Conservation (phyloP, 176 grass and related monocot genomes). For the Musa itinerans region DNA sequence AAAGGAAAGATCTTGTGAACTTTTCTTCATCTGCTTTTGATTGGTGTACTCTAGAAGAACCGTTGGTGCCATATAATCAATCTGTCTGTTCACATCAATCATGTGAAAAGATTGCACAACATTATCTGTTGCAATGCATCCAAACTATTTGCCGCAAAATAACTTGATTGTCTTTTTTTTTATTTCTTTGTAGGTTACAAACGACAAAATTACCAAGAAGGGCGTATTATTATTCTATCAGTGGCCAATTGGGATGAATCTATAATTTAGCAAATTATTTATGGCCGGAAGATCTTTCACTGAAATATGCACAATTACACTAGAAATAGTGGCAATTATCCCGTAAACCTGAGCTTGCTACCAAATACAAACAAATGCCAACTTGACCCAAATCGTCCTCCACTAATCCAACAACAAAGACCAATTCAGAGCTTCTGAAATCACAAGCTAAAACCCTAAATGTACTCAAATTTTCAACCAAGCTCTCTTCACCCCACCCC, state of each 20-base stretch:
- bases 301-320: background rate
- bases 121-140: background rate
- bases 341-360: background rate
- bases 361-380: too few species aligned
- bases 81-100: background rate
- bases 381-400: too few species aligned
- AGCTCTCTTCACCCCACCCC: too few species aligned
- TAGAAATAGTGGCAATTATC: background rate
- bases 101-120: background rate
- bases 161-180: background rate
- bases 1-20: conserved; percentile 35
- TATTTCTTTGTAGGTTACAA: background rate
- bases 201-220: background rate
- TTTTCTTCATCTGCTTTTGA: conserved; percentile 43
- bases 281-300: background rate
- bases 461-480: too few species aligned
- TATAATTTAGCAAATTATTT: background rate
- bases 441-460: background rate
- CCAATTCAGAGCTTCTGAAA: background rate
- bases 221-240: background rate
- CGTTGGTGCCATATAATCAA: conserved; percentile 55
- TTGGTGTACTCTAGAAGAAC: conserved; percentile 48
- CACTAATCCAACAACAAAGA: too few species aligned
- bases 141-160: background rate
- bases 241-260: background rate